phyloP scores from a whole-genome alignment of 768 basidiomycete genomes.

The Gelatoporia subvermispora region DNA sequence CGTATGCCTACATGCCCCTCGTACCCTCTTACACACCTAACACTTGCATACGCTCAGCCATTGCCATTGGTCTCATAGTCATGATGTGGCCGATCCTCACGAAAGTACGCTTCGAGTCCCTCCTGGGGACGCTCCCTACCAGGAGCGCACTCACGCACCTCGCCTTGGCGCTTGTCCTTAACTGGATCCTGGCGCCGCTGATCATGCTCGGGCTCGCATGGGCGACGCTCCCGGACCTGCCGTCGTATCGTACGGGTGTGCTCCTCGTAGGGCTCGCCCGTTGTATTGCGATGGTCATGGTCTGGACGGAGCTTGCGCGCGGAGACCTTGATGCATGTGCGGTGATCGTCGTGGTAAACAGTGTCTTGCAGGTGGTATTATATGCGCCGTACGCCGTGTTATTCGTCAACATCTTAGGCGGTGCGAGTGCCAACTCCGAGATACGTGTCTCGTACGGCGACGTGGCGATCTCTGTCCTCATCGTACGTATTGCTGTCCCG shows the following conservation, averaged over 20 bases:
- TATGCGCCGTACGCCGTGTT: conserved; percentile 71
- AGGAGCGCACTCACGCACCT: conserved; percentile 61
- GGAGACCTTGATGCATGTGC: conserved; percentile 17
- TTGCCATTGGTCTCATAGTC: conserved; percentile 73
- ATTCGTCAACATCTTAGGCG: conserved; percentile 70
- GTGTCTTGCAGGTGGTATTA: conserved; percentile 70
- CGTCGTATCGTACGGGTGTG: conserved; percentile 71
- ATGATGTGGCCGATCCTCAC: conserved; percentile 88
- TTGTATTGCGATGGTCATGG: conserved; percentile 54
- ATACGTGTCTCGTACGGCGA: conserved; percentile 51
- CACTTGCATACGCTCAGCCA: conserved; percentile 42
- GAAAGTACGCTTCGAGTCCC: conserved; percentile 71
- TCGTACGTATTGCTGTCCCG: conserved; percentile 41
- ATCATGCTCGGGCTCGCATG: conserved; percentile 84
- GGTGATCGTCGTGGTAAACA: conserved; percentile 77
- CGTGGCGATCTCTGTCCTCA: conserved; percentile 64
- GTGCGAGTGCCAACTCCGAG: conserved; percentile 24
- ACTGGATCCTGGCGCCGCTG: conserved; percentile 79
- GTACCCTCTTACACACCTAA: background rate
- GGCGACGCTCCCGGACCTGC: conserved; percentile 79
- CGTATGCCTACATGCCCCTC: conserved; percentile 45
- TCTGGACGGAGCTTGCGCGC: conserved; percentile 33
- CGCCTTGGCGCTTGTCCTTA: conserved; percentile 59
- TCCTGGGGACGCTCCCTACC: conserved; percentile 53
- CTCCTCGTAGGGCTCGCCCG: conserved; percentile 78